These are phyloP conservation scores for Suillus clintonianus DNA, from an alignment of 768 basidiomycete species.

Conservation along the genomic window DNA sequence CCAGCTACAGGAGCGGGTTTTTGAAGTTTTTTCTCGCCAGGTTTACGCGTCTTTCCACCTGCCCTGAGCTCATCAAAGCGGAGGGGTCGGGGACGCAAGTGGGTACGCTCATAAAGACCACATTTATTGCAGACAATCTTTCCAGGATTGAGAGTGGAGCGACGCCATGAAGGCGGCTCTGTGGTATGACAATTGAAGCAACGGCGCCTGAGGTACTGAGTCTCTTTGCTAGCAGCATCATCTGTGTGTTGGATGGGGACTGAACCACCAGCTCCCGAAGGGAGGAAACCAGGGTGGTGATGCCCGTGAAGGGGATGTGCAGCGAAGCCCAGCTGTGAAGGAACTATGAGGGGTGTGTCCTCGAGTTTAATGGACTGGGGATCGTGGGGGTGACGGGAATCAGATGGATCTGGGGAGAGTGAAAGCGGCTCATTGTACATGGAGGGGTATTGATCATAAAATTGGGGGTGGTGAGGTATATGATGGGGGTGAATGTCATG, in stretches of 20 bases:
- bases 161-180: slow-evolving; percentile 86
- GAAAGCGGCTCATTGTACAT: slow-evolving; percentile 43
- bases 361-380: slow-evolving; percentile 64
- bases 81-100: slow-evolving; percentile 77
- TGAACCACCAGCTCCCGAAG: slow-evolving; percentile 38
- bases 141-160: slow-evolving; percentile 84
- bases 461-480: slow-evolving; percentile 31
- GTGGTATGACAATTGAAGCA: slow-evolving; percentile 94
- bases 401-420: slow-evolving; percentile 29
- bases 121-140: slow-evolving; percentile 97
- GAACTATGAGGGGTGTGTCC: slow-evolving; percentile 58
- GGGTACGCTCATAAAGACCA: slow-evolving; percentile 88
- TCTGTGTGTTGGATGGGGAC: slow-evolving; percentile 85
- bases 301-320: slow-evolving; percentile 32
- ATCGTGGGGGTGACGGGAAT: slow-evolving; percentile 8
- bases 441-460: slow-evolving; percentile 33
- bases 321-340: slow-evolving; percentile 51
- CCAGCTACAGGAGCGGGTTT: slow-evolving; percentile 38
- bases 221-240: slow-evolving; percentile 88
- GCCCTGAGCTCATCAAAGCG: slow-evolving; percentile 87
- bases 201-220: slow-evolving; percentile 83
- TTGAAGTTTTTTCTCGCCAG: slow-evolving; percentile 31
- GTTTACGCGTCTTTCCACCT: slow-evolving; percentile 79
- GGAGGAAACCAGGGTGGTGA: slow-evolving; percentile 42
- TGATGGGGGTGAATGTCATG: slow-evolving; percentile 61